Evolutionary conservation across 345 rosid genomes (phyloP), one percentile per base, ranked within the genome.

Genomic region (Eucalyptus paniculata): DNA sequence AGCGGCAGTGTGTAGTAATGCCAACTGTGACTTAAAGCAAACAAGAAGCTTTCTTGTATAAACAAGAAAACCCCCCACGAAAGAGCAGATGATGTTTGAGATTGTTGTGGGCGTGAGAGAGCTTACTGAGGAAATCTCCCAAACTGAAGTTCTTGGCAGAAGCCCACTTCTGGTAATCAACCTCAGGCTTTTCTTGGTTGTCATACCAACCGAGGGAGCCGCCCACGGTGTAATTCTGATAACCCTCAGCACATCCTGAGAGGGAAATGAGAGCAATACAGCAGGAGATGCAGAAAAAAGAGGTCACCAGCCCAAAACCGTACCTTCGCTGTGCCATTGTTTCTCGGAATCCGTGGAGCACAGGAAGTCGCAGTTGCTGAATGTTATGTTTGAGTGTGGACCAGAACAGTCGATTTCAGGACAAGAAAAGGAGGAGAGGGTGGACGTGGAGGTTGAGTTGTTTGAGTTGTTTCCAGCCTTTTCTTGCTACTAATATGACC

Each of bases 41-140:
- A 54, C 60, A 86, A 50, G 49, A 86, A 86, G 67, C 60, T 50
- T 54, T 21, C 37, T 32, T n/a, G 45, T 30, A 32, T 10, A 19
- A 86, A 37, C 26, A 34, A 51, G 60, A 54, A 86, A 54, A 12
- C 87, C 40, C 42, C 42, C 24, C 53, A 56, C 87, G 26, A 15
- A 10, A 30, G 10, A n/a, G 58, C 26, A 54, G 34, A 58, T 40
- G 58, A 81, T 11, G 30, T 42, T 56, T 17, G 86, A 28, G 49
- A 87, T 37, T 49, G n/a, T 83, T 9, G 65, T 12, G 42, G 34
- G 32, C 1, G 51, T 45, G 89, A 19, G 86, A 58, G 86, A 24
- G 13, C 97, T 94, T 96, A 97, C 99, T 90, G 91, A 98, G 98
- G 91, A 98, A 96, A 94, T 98, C 99, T 88, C 99, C 99, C 90